Conservation (phyloP, 495 filamentous ascomycete genomes). For the Aspergillus sparsus region DNA sequence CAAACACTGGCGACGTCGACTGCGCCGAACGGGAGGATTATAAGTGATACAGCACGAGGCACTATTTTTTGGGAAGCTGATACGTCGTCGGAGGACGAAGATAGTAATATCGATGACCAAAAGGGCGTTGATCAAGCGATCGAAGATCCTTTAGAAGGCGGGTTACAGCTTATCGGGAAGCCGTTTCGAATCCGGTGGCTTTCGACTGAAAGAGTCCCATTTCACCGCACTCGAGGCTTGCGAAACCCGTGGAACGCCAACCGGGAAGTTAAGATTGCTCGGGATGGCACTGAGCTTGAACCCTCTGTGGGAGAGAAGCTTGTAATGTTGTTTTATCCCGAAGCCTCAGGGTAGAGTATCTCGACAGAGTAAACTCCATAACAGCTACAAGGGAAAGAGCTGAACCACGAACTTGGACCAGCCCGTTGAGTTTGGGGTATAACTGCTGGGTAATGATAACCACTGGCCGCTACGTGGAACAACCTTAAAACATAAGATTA, state of each 20-base stretch:
- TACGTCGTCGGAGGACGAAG: conserved; percentile 53
- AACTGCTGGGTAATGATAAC: no score
- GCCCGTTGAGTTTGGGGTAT: no score
- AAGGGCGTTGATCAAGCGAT: conserved; percentile 38
- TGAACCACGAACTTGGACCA: no score
- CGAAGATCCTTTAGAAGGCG: conserved; percentile 39
- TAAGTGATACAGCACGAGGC: conserved; percentile 88
- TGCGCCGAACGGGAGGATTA: conserved; percentile 83
- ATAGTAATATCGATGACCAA: conserved; percentile 35
- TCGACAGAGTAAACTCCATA: not conserved
- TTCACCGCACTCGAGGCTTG: conserved; percentile 85
- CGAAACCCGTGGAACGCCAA: conserved; percentile 98
- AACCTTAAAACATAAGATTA: no score
- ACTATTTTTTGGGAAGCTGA: conserved; percentile 98
- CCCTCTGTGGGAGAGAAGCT: conserved; percentile 76
- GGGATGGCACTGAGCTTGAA: conserved; percentile 94
- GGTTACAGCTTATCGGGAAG: conserved; percentile 75
- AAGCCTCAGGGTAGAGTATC: conserved; percentile 7
- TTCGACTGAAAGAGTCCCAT: conserved; percentile 81
- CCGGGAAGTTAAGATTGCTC: conserved; percentile 92
- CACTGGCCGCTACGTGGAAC: no score
- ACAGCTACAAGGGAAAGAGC: not conserved
- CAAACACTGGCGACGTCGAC: conserved; percentile 76
- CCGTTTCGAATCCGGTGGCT: conserved; percentile 94
- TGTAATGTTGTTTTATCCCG: conserved; percentile 70